Percentiles rank a stretch among this genome's conserved stretches.
phyloP scores from a whole-genome alignment of 352 stramenopile species.

The Phytopythium mirpurense region DNA sequence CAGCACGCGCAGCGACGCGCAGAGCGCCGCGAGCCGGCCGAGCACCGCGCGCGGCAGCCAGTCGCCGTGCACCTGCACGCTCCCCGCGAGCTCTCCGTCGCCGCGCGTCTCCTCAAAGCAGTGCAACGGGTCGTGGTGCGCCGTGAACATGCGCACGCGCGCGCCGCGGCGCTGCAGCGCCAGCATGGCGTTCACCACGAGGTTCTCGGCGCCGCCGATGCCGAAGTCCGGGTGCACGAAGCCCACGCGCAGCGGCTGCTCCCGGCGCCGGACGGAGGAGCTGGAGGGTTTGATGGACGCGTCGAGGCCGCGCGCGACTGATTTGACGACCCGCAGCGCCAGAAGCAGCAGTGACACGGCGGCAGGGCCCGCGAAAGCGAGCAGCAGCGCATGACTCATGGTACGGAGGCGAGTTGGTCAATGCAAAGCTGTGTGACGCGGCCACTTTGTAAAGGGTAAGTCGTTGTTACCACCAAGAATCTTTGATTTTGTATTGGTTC shows the following conservation, averaged over 20 bases:
- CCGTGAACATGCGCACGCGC: conserved; percentile 93
- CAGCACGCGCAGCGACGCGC: conserved; percentile 90
- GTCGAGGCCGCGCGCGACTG: conserved; percentile 6
- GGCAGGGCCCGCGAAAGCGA: conserved; percentile 1
- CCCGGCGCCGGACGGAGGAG: background rate
- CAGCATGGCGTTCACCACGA: conserved; percentile 90
- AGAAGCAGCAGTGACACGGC: background rate
- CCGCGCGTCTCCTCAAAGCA: conserved; percentile 94
- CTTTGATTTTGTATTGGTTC: too few species aligned
- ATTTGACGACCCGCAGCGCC: background rate
- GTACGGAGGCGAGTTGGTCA: too few species aligned
- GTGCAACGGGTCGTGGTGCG: conserved; percentile 92
- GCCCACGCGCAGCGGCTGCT: conserved; percentile 58
- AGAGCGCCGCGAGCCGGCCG: conserved; percentile 90
- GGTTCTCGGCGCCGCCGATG: conserved; percentile 95
- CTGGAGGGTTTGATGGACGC: conserved; percentile 9
- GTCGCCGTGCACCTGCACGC: conserved; percentile 88
- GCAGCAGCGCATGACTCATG: background rate
- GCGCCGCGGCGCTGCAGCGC: conserved; percentile 80
- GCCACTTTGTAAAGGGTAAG: too few species aligned
- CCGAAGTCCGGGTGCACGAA: conserved; percentile 98
- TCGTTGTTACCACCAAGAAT: too few species aligned
- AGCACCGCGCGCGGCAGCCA: conserved; percentile 92
- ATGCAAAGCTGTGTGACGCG: too few species aligned
- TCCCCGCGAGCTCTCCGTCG: conserved; percentile 63